Evolutionary conservation across 148 eudicot genomes (phyloP).

Genomic region (Camellia granthamiana): DNA sequence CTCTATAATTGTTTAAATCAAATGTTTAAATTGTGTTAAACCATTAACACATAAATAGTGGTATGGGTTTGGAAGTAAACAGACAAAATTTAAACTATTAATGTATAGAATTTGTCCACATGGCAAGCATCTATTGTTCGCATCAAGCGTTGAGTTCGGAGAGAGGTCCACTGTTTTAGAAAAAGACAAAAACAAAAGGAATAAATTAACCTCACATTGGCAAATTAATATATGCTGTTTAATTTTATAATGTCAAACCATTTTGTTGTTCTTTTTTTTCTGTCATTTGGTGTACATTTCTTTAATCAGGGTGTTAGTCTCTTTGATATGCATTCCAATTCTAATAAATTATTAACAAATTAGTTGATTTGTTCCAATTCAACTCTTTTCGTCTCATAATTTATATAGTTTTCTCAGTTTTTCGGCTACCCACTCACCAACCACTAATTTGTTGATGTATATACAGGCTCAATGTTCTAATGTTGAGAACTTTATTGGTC

Average conservation of each 20-base stretch:
- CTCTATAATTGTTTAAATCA: too few species aligned
- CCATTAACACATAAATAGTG: too few species aligned
- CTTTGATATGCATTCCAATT: neutral
- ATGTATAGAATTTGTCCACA: too few species aligned
- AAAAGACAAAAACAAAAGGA: neutral
- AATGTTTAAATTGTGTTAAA: too few species aligned
- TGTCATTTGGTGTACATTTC: too few species aligned
- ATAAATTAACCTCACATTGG: neutral
- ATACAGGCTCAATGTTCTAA: neutral
- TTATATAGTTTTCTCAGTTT: neutral
- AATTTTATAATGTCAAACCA: neutral
- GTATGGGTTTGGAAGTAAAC: too few species aligned
- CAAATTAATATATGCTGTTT: neutral
- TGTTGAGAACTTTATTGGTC: neutral
- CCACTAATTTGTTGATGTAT: neutral
- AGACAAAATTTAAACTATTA: too few species aligned
- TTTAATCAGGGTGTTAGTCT: too few species aligned
- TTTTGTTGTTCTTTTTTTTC: too few species aligned
- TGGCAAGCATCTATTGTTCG: too few species aligned
- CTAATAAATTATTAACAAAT: neutral
- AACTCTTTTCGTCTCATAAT: neutral
- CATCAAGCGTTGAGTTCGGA: too few species aligned
- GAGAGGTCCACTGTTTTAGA: neutral
- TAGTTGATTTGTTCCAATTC: neutral
- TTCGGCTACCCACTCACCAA: neutral